A percentile compares a stretch with the other conserved stretches of the same genome.
phyloP scores from a whole-genome alignment of 148 eudicot genomes.

The Pharnaceum exiguum region DNA sequence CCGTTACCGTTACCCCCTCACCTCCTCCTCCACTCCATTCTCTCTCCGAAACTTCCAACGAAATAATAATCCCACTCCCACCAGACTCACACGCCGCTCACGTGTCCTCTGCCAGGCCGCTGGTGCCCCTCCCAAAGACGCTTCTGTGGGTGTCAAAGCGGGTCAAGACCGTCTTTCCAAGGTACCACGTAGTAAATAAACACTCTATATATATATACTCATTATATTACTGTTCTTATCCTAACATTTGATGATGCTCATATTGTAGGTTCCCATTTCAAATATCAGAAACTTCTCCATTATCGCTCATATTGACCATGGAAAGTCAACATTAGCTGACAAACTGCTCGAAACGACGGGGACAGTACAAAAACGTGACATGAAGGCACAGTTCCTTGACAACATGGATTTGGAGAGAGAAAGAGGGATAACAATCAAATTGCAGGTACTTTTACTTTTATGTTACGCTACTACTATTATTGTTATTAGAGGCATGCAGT shows the following conservation, averaged over 20 bases:
- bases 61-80: conserved; percentile 2
- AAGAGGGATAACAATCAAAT: conserved; percentile 93
- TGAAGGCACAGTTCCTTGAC: conserved; percentile 98
- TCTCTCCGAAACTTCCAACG: conserved; percentile 5
- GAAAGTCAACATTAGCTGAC: conserved; percentile 97
- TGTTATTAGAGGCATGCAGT: too few species aligned
- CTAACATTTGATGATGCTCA: not conserved
- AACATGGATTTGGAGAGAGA: conserved; percentile 99
- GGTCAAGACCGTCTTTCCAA: conserved; percentile 76
- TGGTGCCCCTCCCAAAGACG: conserved; percentile 27
- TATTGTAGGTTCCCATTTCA: conserved; percentile 75
- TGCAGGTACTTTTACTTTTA: conserved; percentile 55
- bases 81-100: conserved; percentile 7
- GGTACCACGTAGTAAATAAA: conserved; percentile 29
- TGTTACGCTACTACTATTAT: not conserved
- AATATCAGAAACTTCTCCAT: conserved; percentile 86
- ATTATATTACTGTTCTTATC: not conserved
- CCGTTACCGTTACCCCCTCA: conserved; percentile 2
- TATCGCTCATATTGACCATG: conserved; percentile 98
- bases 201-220: not conserved
- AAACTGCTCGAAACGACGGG: conserved; percentile 92
- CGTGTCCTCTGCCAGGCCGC: conserved; percentile 34
- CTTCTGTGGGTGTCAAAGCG: conserved; percentile 21
- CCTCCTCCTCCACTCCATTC: conserved; percentile 5
- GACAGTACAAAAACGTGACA: conserved; percentile 87